Evolutionary conservation across 176 grass and related monocot species (phyloP).

Genomic region (Lolium rigidum): DNA sequence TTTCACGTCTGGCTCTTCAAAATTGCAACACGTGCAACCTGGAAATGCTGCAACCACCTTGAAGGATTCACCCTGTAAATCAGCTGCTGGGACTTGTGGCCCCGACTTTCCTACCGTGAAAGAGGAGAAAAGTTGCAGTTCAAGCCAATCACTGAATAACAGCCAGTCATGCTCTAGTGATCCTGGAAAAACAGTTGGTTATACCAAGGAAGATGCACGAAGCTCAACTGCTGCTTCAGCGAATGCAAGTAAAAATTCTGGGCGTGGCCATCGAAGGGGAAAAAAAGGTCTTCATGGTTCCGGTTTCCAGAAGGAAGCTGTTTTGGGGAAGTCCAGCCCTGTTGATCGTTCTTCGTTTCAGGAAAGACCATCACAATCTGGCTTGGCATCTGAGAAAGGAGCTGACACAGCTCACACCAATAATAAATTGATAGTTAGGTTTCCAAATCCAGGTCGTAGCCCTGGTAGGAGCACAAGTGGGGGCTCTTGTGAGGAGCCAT

Average conservation of each 20-base stretch:
- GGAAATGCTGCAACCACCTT: constrained; percentile 32
- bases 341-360: constrained; percentile 47
- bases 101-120: constrained; percentile 51
- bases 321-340: constrained; percentile 47
- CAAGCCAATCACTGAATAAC: constrained; percentile 86
- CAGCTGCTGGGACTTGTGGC: constrained; percentile 39
- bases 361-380: constrained; percentile 72
- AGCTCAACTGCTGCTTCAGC: constrained; percentile 85
- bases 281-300: constrained; percentile 56
- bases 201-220: constrained; percentile 73
- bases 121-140: constrained; percentile 95
- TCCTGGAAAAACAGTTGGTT: constrained; percentile 64
- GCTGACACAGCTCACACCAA: constrained; percentile 53
- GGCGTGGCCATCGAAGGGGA: constrained; percentile 60
- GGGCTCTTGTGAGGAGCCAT: constrained; percentile 68
- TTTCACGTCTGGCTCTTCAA: constrained; percentile 33
- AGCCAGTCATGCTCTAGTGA: constrained; percentile 92
- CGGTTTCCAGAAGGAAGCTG: constrained; percentile 68
- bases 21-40: constrained; percentile 42
- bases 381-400: constrained; percentile 62
- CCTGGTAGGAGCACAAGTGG: constrained; percentile 66
- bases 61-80: constrained; percentile 56
- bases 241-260: constrained; percentile 60
- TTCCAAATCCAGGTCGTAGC: constrained; percentile 72
- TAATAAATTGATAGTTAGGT: constrained; percentile 69